Base-by-base conservation (phyloP, 352 stramenopile species). In the Peronospora belbahrii region DNA sequence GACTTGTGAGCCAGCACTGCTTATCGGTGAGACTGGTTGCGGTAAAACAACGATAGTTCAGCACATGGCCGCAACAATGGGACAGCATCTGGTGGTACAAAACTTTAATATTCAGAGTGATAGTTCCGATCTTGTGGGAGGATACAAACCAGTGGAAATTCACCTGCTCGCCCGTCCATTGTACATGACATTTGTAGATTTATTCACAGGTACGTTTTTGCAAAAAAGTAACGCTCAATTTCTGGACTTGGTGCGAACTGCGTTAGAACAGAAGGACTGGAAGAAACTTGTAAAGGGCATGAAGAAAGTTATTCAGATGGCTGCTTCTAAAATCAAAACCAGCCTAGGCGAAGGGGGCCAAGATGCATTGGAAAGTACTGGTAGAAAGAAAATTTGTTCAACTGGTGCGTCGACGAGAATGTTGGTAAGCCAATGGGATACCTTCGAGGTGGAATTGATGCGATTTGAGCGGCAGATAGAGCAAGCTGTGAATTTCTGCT, bases 81-180 rank as follows among this genome's bases (percentile, higher is more conserved):
- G 92, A 3, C 82, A 97, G 52, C 84, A 69, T 11, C 67, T 99
- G 10, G 78, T 99, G 1, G 97, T 99, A 13, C 95, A 99, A 61
- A 99, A 99, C 72, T 74, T 99, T 32, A 98, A 97, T 48, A 92
- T 99, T 19, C 96, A 99, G 49, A 99, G 94, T 39, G 97, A 99
- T 74, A 98, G 90, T 36, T 97, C 95, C 4, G 97, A 99, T 70
- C 77, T 99, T 3, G 72, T 99, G 8, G 97, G 97, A 41, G 97
- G 97, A 9, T 99, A 97, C 71, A 97, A 98, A 58, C 97, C 97
- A 8, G 90, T 99, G 23, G 95, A 99, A 61, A 89, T 99, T 40
- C 80, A 94, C 35, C 68, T 98, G 25, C 65, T 98, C 20, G 95
- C 93, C 11, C 74, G 85, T 13, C 82, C 77, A 31, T 62, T 98